A percentile compares a stretch with the other conserved stretches of the same genome.
Evolutionary conservation across 1,284 basidiomycete genomes (phyloP).

Genomic region (Trichosporon sp.): DNA sequence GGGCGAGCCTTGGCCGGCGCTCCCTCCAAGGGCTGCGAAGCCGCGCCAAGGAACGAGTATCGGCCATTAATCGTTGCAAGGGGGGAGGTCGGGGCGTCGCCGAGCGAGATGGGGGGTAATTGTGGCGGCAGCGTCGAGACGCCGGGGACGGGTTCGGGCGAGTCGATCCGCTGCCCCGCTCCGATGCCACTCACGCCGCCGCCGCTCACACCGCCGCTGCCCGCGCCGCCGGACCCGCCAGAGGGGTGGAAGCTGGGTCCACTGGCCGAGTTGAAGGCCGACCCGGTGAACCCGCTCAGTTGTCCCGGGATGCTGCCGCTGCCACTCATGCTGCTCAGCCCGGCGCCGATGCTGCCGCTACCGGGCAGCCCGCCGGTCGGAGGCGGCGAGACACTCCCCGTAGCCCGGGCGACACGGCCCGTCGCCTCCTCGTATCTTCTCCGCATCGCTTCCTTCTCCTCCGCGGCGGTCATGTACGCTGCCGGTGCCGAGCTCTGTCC

Average conservation of each 20-base stretch:
- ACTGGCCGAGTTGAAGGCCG: no score
- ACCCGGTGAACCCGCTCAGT: no score
- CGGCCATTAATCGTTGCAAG: neutral
- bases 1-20: neutral
- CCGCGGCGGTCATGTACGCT: slow-evolving; percentile 17
- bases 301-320: no score
- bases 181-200: neutral
- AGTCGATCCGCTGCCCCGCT: neutral
- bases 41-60: neutral
- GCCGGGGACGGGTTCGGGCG: neutral
- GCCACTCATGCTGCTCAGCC: no score
- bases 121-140: neutral
- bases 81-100: neutral
- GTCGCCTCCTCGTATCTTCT: slow-evolving; percentile 20
- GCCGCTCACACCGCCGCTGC: neutral
- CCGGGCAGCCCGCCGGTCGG: neutral
- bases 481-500: neutral
- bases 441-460: slow-evolving; percentile 26
- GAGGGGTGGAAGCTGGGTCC: no score
- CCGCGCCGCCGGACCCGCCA: no score
- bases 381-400: neutral
- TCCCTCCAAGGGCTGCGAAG: neutral
- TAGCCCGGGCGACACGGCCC: neutral
- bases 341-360: no score
- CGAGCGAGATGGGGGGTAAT: neutral